phyloP scores from a whole-genome alignment of 805 yeast genomes.

The Kluyveromyces aestuarii region DNA sequence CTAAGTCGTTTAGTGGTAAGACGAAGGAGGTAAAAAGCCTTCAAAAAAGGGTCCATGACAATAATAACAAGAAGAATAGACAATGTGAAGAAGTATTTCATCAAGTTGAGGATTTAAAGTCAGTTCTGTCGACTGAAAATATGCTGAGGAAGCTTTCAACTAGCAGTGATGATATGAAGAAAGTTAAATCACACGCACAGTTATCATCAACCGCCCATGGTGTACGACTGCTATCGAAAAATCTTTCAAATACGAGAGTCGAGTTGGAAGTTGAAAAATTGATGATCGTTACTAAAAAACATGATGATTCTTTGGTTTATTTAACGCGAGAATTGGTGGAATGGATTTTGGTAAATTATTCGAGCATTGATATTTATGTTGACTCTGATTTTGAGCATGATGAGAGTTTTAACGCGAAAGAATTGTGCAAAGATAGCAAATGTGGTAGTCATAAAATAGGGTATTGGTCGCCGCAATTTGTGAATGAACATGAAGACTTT shows the following conservation, averaged over 20 bases:
- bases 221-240: constrained; percentile 65
- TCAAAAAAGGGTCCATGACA: background rate
- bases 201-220: constrained; percentile 76
- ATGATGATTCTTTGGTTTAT: constrained; percentile 69
- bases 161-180: constrained; percentile 36
- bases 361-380: constrained; percentile 50
- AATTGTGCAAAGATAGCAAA: constrained; percentile 35
- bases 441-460: constrained; percentile 38
- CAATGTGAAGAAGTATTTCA: background rate
- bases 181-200: constrained; percentile 62
- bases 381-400: constrained; percentile 58
- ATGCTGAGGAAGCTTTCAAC: constrained; percentile 13
- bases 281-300: constrained; percentile 81
- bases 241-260: constrained; percentile 60
- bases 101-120: background rate
- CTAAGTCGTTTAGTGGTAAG: background rate
- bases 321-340: constrained; percentile 72
- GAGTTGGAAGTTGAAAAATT: constrained; percentile 61
- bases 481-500: constrained; percentile 33
- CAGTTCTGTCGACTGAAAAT: constrained; percentile 3
- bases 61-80: background rate
- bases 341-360: constrained; percentile 48
- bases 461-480: constrained; percentile 62
- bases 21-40: background rate
- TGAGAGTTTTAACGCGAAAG: constrained; percentile 52